phyloP scores from a whole-genome alignment of 2,329 filamentous ascomycete species.

The Botryotinia convoluta region DNA sequence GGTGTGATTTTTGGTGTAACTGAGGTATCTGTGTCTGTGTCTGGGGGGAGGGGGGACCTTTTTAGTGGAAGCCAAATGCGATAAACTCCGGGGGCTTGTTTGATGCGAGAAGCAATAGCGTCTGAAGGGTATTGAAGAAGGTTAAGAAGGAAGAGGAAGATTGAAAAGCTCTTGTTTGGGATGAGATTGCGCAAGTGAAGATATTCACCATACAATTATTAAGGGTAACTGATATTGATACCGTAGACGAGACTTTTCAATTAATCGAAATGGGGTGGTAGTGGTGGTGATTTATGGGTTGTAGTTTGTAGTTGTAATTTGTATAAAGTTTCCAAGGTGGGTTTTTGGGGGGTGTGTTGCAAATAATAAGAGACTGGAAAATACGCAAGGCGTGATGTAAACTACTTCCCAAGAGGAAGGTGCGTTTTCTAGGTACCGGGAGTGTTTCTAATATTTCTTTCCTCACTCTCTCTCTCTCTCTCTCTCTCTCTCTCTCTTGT shows the following conservation, averaged over 20 bases:
- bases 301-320: constrained; percentile 5
- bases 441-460: not conserved
- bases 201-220: constrained; percentile 2
- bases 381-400: constrained; percentile 7
- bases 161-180: not conserved
- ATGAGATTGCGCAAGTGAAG: constrained; percentile 8
- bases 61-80: constrained; percentile 11
- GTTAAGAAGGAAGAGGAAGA: not conserved
- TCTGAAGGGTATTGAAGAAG: not conserved
- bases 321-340: constrained; percentile 9
- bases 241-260: constrained; percentile 4
- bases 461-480: not conserved
- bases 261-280: not conserved
- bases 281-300: not conserved
- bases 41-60: not conserved
- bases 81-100: constrained; percentile 2
- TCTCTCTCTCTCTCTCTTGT: not conserved
- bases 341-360: not conserved
- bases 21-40: not conserved
- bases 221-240: not conserved
- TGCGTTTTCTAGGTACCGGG: not conserved
- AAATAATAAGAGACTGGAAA: not conserved
- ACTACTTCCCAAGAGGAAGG: not conserved
- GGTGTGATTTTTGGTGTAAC: constrained; percentile 2
- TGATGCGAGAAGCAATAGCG: constrained; percentile 8